phyloP scores from a whole-genome alignment of 108 stramenopile genomes.

The Skeletonema grethae region DNA sequence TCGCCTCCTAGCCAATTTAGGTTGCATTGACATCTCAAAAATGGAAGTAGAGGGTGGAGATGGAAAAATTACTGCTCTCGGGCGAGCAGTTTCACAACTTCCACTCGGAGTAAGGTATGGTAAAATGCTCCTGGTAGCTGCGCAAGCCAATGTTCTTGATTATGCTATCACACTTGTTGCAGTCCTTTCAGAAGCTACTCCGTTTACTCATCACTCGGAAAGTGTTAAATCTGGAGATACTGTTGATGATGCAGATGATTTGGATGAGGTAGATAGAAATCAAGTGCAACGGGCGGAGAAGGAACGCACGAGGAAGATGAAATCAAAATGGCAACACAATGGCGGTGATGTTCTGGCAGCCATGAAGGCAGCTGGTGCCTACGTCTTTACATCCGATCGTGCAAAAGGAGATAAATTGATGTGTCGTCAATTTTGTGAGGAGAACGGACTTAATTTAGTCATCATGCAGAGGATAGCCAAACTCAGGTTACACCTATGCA shows the following conservation, averaged over 20 bases:
- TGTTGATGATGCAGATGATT: constrained; percentile 38
- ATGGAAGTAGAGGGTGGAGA: constrained; percentile 75
- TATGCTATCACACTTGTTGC: constrained; percentile 82
- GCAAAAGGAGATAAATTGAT: constrained; percentile 61
- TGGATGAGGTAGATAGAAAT: constrained; percentile 64
- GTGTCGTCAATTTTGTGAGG: constrained; percentile 76
- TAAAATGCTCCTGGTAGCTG: constrained; percentile 89
- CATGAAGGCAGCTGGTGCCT: constrained; percentile 82
- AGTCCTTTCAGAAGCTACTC: constrained; percentile 75
- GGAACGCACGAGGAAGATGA: constrained; percentile 39
- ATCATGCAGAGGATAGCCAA: constrained; percentile 85
- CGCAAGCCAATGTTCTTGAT: constrained; percentile 84
- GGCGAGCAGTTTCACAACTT: constrained; percentile 77
- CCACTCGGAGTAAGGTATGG: constrained; percentile 86
- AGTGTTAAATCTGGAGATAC: constrained; percentile 16
- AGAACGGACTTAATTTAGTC: constrained; percentile 76
- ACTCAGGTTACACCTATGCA: constrained; percentile 79
- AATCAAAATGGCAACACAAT: constrained; percentile 70
- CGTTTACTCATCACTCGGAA: constrained; percentile 56
- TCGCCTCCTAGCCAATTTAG: constrained; percentile 74
- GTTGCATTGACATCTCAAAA: constrained; percentile 73
- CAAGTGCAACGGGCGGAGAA: constrained; percentile 37
- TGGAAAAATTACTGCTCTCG: constrained; percentile 76
- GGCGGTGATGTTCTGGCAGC: constrained; percentile 80
- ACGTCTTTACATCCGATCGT: constrained; percentile 61